phyloP scores from a whole-genome alignment of 2,329 filamentous ascomycete genomes.

The Alternaria atra region DNA sequence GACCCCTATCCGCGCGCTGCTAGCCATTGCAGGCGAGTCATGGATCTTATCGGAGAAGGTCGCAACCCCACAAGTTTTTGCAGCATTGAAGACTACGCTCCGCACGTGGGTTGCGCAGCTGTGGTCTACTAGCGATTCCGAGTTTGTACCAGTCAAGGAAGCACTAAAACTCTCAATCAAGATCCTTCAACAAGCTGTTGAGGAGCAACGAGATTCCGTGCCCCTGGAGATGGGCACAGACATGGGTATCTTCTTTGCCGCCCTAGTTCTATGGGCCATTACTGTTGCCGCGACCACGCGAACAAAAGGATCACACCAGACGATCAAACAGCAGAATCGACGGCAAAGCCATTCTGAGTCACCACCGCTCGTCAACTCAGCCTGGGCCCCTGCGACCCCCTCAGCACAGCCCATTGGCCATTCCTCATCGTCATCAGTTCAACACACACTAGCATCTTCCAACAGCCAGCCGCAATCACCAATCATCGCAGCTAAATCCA shows the following conservation, averaged over 20 bases:
- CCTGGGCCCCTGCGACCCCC: constrained; percentile 7
- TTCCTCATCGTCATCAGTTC: neutral
- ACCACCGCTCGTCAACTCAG: constrained; percentile 9
- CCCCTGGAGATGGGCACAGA: constrained; percentile 41
- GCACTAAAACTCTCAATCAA: constrained; percentile 41
- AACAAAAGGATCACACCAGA: constrained; percentile 20
- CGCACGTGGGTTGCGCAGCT: constrained; percentile 49
- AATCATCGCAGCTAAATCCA: constrained; percentile 13
- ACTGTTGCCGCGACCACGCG: constrained; percentile 40
- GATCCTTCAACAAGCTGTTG: constrained; percentile 37
- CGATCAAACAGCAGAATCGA: constrained; percentile 6
- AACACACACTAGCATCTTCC: neutral
- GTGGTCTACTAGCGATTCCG: constrained; percentile 27
- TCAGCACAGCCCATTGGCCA: neutral
- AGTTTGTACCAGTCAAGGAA: constrained; percentile 28
- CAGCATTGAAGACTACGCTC: constrained; percentile 42
- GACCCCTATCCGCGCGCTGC: constrained; percentile 53
- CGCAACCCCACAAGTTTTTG: constrained; percentile 43
- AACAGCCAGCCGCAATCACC: constrained; percentile 26
- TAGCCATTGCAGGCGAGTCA: constrained; percentile 56
- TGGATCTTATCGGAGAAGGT: constrained; percentile 58
- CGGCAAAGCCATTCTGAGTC: constrained; percentile 26
- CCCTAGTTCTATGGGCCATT: constrained; percentile 47
- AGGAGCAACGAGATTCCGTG: constrained; percentile 24
- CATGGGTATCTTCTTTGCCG: constrained; percentile 48